Evolutionary conservation across 345 rosid species (phyloP).

Genomic region (Eucalyptus cloeziana): DNA sequence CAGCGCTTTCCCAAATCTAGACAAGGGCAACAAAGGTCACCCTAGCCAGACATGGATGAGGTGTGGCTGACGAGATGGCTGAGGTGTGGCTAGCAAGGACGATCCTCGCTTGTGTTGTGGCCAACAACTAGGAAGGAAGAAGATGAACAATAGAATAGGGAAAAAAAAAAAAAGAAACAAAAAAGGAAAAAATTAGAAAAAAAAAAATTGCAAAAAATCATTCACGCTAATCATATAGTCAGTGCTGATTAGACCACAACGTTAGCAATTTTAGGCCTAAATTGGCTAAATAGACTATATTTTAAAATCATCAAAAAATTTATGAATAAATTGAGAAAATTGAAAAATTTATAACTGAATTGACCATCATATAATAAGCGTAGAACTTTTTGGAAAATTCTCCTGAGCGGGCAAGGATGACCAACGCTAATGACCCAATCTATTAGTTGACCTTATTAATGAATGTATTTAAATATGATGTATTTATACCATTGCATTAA

Average conservation of each 20-base stretch:
- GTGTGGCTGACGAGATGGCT: accelerated
- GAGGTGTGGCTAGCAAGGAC: neutral
- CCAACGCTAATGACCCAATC: neutral
- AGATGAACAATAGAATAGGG: neutral
- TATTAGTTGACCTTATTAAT: neutral
- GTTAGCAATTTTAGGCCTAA: accelerated
- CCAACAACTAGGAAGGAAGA: too few species aligned
- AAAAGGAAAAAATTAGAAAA: too few species aligned
- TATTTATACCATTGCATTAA: too few species aligned
- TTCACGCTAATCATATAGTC: neutral
- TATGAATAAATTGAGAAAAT: neutral
- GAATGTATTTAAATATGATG: neutral
- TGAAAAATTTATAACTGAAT: accelerated
- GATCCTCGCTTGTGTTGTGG: neutral
- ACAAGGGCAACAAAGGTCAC: neutral
- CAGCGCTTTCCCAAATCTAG: neutral
- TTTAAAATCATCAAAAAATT: accelerated
- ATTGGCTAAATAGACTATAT: neutral
- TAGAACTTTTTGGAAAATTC: neutral
- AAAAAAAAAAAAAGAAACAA: neutral
- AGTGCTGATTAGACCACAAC: accelerated
- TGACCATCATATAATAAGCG: accelerated
- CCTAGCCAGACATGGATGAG: neutral
- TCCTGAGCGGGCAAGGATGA: accelerated
- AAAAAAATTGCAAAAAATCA: neutral